Base-by-base conservation (phyloP, 176 grass and related monocot genomes). In the Musa acuminata region DNA sequence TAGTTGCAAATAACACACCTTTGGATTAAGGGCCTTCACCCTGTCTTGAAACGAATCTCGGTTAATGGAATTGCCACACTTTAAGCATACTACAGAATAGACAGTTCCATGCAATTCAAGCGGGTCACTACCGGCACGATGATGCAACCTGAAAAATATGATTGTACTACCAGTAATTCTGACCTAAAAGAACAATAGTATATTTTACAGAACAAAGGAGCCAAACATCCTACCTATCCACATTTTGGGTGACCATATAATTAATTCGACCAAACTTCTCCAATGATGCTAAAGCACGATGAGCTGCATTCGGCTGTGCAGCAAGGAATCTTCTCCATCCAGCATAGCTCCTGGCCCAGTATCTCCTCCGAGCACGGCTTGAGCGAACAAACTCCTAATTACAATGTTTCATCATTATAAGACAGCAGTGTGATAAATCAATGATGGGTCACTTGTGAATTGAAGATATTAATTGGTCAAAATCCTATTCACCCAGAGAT, bases 281-380 rank as follows among this genome's bases (percentile, higher is more conserved):
- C 78, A 97, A 81, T 43, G 85, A 92, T 55, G 83, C 79, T 84
- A 97, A 78, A 16, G 83, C 83, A 85, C 83, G 77, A 53, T 97
- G 93, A 51, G 93, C 90, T 81, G 93, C 78, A 81, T 89, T 97
- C 60, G 93, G 93, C 57, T 90, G 81, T 72, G 93, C 90, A 75
- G 75, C 79, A 48, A 62, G 87, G 76, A 97, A 97, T 64, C 85
- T 92, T 81, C 79, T 90, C 93, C 93, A 97, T 82, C 90, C 93
- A 72, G 93, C 90, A 88, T 88, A 97, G 74, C 93, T 97, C 81
- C 93, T 97, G 77, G 93, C 90, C 93, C 93, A 97, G 52, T 97
- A 97, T 72, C 93, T 72, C 74, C 93, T 82, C 2, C 77, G 83
- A 52, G 90, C 74, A 51, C 77, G 79, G 81, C 76, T 90, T 64